Evolutionary conservation across 2,329 filamentous ascomycete species (phyloP).

Genomic region (Erysiphe neolycopersici): DNA sequence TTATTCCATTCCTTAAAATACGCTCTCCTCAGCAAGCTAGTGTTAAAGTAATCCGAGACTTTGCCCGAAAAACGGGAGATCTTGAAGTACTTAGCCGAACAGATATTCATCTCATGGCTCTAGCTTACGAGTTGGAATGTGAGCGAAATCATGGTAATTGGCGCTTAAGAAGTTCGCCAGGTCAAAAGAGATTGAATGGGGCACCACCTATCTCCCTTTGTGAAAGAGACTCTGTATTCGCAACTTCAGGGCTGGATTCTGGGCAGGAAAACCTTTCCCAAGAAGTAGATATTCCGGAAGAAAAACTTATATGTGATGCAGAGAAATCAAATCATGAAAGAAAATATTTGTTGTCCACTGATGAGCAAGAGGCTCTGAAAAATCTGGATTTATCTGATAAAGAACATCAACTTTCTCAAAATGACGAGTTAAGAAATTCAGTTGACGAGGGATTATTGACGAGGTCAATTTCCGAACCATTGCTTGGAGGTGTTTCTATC

Average conservation of each 20-base stretch:
- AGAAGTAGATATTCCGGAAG: too few relatives aligned
- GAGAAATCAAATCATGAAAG: not conserved
- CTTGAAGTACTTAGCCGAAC: constrained; percentile 64
- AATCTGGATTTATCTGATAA: not conserved
- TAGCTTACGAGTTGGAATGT: constrained; percentile 85
- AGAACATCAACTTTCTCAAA: not conserved
- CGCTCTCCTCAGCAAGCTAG: constrained; percentile 50
- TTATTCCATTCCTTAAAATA: constrained; percentile 62
- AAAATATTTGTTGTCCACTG: not conserved
- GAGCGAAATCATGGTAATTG: constrained; percentile 78
- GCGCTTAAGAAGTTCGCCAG: constrained; percentile 52
- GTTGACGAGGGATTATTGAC: not conserved
- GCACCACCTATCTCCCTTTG: constrained; percentile 17
- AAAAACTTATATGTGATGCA: not conserved
- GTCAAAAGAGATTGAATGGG: constrained; percentile 54
- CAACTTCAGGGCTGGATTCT: not conserved
- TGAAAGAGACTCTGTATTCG: not conserved
- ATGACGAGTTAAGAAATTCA: not conserved
- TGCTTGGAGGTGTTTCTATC: not conserved
- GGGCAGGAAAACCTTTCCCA: not conserved
- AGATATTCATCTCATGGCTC: constrained; percentile 68
- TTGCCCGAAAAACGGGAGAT: constrained; percentile 75
- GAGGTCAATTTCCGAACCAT: not conserved
- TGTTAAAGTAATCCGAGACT: constrained; percentile 53
- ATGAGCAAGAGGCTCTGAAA: not conserved